These are phyloP conservation scores for Colletotrichum tamarilloi DNA, from an alignment of 2,329 filamentous ascomycete genomes.

Conservation along the genomic window DNA sequence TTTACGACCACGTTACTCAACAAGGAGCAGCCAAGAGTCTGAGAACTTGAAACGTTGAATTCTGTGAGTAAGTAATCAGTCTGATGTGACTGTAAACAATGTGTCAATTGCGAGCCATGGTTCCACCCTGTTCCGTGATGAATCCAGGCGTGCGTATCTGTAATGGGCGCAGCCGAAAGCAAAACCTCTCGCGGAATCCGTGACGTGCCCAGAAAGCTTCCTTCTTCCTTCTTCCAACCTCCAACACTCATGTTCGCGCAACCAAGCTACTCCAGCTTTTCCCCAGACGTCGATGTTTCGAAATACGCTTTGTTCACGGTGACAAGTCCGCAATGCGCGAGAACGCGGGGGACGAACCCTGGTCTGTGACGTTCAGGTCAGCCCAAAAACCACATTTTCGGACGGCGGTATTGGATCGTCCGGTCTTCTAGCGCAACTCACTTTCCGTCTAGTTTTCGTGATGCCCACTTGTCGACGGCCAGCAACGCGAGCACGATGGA, in stretches of 20 bases:
- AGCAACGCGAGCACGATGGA: constrained; percentile 10
- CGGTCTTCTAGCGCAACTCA: constrained; percentile 24
- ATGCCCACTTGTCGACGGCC: constrained; percentile 31
- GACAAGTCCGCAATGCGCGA: constrained; percentile 23
- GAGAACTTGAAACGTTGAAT: constrained; percentile 24
- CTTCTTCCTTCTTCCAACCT: background rate
- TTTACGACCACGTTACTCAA: constrained; percentile 24
- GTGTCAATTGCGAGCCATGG: constrained; percentile 19
- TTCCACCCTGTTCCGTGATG: constrained; percentile 5
- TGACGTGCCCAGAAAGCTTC: constrained; percentile 21
- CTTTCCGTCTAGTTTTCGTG: constrained; percentile 35
- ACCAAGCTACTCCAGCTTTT: constrained; percentile 22
- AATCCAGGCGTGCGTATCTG: background rate
- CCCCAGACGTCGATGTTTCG: constrained; percentile 13
- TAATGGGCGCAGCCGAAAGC: background rate
- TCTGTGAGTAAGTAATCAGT: background rate
- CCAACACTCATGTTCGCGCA: background rate
- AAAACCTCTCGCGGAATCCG: background rate
- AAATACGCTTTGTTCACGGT: constrained; percentile 14
- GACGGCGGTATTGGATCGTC: constrained; percentile 1
- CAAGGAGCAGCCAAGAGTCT: constrained; percentile 8
- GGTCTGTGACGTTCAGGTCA: constrained; percentile 28
- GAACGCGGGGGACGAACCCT: constrained; percentile 28
- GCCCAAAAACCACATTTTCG: constrained; percentile 8
- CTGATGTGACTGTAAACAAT: constrained; percentile 17